Conservation (phyloP, 2,329 filamentous ascomycete species). For the Colletotrichum agaves region DNA sequence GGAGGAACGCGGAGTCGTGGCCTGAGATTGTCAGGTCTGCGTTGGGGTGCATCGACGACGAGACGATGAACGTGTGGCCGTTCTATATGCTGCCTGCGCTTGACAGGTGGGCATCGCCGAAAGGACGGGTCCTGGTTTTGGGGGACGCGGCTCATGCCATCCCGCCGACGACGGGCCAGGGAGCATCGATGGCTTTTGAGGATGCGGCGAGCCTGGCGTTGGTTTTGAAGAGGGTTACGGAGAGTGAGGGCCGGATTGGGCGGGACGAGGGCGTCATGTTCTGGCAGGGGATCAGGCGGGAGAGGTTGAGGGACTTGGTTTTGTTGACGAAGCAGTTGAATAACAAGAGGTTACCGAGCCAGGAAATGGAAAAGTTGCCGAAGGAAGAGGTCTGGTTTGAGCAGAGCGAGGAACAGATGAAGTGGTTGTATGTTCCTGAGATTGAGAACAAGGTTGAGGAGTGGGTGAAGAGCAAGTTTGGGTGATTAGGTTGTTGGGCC, state of each 20-base stretch:
- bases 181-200: slow-evolving; percentile 60
- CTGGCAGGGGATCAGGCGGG: slow-evolving; percentile 62
- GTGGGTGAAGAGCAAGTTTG: slow-evolving; percentile 38
- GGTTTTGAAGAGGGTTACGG: slow-evolving; percentile 45
- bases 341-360: slow-evolving; percentile 55
- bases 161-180: slow-evolving; percentile 58
- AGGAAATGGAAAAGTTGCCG: slow-evolving; percentile 37
- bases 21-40: slow-evolving; percentile 50
- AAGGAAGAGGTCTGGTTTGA: slow-evolving; percentile 29
- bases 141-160: slow-evolving; percentile 62
- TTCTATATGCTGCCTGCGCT: slow-evolving; percentile 61
- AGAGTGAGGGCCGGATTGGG: slow-evolving; percentile 38
- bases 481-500: neutral
- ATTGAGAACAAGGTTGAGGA: slow-evolving; percentile 49
- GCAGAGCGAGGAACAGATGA: slow-evolving; percentile 41
- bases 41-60: slow-evolving; percentile 44
- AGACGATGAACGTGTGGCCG: slow-evolving; percentile 58
- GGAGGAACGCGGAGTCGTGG: slow-evolving; percentile 48
- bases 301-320: slow-evolving; percentile 58
- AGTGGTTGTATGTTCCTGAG: slow-evolving; percentile 55
- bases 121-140: slow-evolving; percentile 54
- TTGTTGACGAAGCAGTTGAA: slow-evolving; percentile 61
- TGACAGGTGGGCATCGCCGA: slow-evolving; percentile 53
- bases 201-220: slow-evolving; percentile 59
- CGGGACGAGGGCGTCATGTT: slow-evolving; percentile 44